Base-by-base conservation (phyloP, 768 basidiomycete species). In the Boletus huronensis region DNA sequence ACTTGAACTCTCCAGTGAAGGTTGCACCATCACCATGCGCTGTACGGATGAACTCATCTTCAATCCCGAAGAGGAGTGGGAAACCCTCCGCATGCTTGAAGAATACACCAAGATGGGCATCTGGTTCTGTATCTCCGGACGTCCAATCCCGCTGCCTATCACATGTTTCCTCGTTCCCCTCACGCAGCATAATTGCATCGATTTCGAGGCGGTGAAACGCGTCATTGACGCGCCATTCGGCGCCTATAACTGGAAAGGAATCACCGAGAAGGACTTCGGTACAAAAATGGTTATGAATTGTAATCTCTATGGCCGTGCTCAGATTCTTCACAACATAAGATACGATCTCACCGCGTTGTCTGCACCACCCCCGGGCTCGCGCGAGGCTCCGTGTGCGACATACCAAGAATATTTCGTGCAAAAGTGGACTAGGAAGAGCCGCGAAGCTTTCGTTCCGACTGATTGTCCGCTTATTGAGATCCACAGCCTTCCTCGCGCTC, bases 91-190 rank as follows among this genome's bases (percentile, higher is more conserved):
- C 34, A 66, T 79, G 38, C 82, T 94, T 74, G 75, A 83, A n/a
- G 76, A 81, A 35, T 91, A 81, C 67, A 91, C 86, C 47, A 79
- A 72, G 60, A 70, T 74, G 60, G 81, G 82, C 16, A 74, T 89
- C 42, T 82, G 79, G 77, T 81, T 79, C 70, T 80, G 81, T 60
- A 77, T 85, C 66, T 85, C 85, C 7, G 77, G 79, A 3, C 79
- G 80, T 50, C 82, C 82, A 0, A 72, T 87, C 57, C 61, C 70
- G 21, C 70, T 73, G 3, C 77, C 77, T 7, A 72, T 84, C 44
- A 80, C 81, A 52, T 77, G 84, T 55, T 89, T 82, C 66, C 71
- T 93, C 35, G 81, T 88, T 23, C 90, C 87, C 5, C 69, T 93
- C 45, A 75, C 73, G n/a, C 63, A 68, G 39, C 70, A 75, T 28